Conservation (phyloP, 2,329 filamentous ascomycete species). For the Fusarium penzigii region DNA sequence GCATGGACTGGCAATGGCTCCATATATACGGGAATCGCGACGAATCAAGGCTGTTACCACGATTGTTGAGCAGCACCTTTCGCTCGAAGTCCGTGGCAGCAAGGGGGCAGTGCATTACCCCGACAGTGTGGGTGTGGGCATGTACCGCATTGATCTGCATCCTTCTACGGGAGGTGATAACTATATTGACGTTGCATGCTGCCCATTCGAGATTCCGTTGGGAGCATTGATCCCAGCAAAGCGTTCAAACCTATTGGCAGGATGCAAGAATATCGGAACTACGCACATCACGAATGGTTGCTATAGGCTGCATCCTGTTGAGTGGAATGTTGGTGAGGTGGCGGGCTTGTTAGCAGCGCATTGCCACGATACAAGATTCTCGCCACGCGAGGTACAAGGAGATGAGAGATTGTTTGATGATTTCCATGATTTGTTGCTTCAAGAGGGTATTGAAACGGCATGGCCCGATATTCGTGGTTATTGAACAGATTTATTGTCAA, state of each 20-base stretch:
- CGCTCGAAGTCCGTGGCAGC: conserved; percentile 17
- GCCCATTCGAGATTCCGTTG: conserved; percentile 30
- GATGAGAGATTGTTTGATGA: conserved; percentile 6
- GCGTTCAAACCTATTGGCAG: conserved; percentile 24
- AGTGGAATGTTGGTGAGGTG: conserved; percentile 32
- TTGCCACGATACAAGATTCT: conserved; percentile 19
- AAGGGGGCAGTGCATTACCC: conserved; percentile 26
- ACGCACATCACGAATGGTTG: conserved; percentile 33
- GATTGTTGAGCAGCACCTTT: conserved; percentile 28
- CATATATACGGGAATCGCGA: conserved; percentile 28
- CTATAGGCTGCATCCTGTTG: conserved; percentile 30
- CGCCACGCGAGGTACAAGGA: conserved; percentile 24
- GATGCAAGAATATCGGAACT: conserved; percentile 31
- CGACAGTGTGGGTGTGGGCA: conserved; percentile 30
- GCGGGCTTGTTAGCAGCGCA: conserved; percentile 27
- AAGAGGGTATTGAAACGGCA: conserved; percentile 17
- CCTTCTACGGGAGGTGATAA: conserved; percentile 31
- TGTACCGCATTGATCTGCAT: conserved; percentile 33
- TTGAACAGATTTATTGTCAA: background rate
- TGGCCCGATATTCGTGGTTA: conserved; percentile 20
- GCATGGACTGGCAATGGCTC: conserved; percentile 31
- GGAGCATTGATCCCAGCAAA: conserved; percentile 24
- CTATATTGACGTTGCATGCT: conserved; percentile 32
- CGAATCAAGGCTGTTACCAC: conserved; percentile 29
- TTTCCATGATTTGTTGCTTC: conserved; percentile 8